Evolutionary conservation across 2,329 filamentous ascomycete species (phyloP).

Genomic region (Aspergillus neoniger): DNA sequence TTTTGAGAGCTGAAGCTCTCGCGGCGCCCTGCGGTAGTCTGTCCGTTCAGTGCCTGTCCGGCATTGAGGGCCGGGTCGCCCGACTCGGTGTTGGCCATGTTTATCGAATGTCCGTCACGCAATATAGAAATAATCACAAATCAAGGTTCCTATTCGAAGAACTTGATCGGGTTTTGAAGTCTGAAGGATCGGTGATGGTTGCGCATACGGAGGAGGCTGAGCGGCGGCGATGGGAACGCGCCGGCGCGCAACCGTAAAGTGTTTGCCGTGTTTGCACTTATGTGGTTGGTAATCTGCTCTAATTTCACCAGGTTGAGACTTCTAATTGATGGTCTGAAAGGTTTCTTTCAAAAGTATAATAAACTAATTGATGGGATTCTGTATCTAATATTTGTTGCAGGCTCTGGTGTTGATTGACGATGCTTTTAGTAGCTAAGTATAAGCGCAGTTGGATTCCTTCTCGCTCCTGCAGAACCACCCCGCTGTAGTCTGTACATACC

Average conservation of each 20-base stretch:
- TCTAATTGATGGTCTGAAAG: background rate
- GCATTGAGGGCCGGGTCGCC: slow-evolving; percentile 11
- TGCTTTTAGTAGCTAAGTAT: too few relatives aligned
- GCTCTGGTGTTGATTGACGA: background rate
- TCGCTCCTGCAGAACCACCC: too few relatives aligned
- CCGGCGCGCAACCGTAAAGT: slow-evolving; percentile 18
- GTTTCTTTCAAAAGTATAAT: background rate
- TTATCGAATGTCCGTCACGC: background rate
- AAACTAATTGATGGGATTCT: background rate
- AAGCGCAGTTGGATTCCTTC: too few relatives aligned
- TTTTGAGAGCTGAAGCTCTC: slow-evolving; percentile 54
- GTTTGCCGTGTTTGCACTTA: slow-evolving; percentile 33
- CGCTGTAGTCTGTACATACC: too few relatives aligned
- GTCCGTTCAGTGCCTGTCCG: slow-evolving; percentile 16
- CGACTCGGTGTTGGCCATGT: slow-evolving; percentile 28
- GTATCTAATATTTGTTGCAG: background rate
- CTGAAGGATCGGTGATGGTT: background rate
- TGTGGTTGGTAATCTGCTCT: background rate
- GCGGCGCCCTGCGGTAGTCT: slow-evolving; percentile 28
- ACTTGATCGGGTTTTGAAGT: background rate
- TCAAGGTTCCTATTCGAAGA: background rate
- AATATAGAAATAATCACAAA: background rate
- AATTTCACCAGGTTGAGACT: background rate
- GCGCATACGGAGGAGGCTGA: background rate
- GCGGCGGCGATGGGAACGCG: slow-evolving; percentile 10